A percentile compares a stretch with the other conserved stretches of the same genome.
Conservation (phyloP, 1,284 basidiomycete species). For the Coniferiporia weirii region DNA sequence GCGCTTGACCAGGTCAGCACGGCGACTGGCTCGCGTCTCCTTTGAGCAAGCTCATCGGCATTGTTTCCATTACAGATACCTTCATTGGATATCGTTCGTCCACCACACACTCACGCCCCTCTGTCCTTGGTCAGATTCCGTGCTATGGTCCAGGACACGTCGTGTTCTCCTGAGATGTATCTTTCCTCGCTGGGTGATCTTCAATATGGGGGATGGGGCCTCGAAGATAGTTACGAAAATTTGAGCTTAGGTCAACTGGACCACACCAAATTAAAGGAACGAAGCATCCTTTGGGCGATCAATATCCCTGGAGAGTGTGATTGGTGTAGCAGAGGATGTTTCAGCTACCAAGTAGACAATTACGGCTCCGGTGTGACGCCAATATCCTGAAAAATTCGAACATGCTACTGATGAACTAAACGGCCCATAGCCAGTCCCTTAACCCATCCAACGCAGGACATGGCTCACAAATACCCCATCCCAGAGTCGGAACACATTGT, state of each 20-base stretch:
- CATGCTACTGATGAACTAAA: background rate
- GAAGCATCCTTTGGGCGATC: constrained; percentile 62
- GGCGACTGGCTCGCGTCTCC: too few relatives aligned
- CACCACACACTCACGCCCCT: constrained; percentile 40
- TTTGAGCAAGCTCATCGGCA: background rate
- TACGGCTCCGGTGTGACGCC: background rate
- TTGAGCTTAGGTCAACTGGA: background rate
- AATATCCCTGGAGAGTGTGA: constrained; percentile 59
- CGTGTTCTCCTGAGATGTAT: constrained; percentile 65
- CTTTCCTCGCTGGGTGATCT: constrained; percentile 33
- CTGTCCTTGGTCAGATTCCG: constrained; percentile 61
- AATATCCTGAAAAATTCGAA: background rate
- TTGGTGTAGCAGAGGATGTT: constrained; percentile 34
- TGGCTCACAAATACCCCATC: constrained; percentile 61
- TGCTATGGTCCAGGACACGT: constrained; percentile 78
- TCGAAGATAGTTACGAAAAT: constrained; percentile 30
- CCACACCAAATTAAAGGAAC: constrained; percentile 43
- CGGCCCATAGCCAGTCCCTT: background rate
- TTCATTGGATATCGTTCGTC: constrained; percentile 35
- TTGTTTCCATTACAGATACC: constrained; percentile 42
- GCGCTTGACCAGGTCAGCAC: constrained; percentile 20
- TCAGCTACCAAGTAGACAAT: background rate
- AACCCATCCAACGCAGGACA: constrained; percentile 8
- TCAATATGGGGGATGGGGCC: constrained; percentile 64
- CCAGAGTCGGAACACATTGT: constrained; percentile 51